Evolutionary conservation across 441 rosid species (phyloP), one percentile per base, ranked within the genome.

Genomic region (Arabidopsis lyrata): DNA sequence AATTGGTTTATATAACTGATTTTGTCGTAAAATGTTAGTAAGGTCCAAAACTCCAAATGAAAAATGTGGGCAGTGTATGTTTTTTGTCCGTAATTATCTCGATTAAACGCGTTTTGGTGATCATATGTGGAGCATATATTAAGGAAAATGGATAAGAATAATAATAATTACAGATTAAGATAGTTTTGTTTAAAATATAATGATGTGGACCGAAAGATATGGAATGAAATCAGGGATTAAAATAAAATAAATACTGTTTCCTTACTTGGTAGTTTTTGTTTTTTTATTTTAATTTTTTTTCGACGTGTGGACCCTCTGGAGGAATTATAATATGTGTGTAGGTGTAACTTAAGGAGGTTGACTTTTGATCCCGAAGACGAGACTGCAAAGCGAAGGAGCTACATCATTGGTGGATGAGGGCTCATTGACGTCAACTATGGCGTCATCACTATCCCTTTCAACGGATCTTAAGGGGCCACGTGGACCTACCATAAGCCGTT

Each of bases 321-420:
- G 20, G 12, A 56, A 61, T 71, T 31, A 53, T 77, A 36, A 71
- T 13, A 61, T 77, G 63, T 66, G 24, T 36, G 77, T 31, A 58
- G 63, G 69, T 47, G 77, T 71, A 59, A 58, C 73, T 71, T 64
- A 65, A 73, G 69, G 42, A 71, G 58, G 77, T 77, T 77, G 77
- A 77, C 77, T 77, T 77, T 77, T 34, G 63, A 10, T 66, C 41
- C 72, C 41, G 10, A 15, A 70, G 72, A 57, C 57, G 67, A 63
- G 42, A 60, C 68, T 72, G 64, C 50, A 35, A 77, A 77, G 77
- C 77, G 5, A 72, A 72, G 80, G 53, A 66, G 73, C 54, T 65
- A n/a, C 16, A 52, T 58, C 73, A 52, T 66, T 47, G 68, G 73
- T 47, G 63, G 69, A 16, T 77, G 80, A 71, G 56, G 8, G 41